Evolutionary conservation across 331 rosid species (phyloP), one percentile per base, ranked within the genome.

Genomic region (Dryas integrifolia): DNA sequence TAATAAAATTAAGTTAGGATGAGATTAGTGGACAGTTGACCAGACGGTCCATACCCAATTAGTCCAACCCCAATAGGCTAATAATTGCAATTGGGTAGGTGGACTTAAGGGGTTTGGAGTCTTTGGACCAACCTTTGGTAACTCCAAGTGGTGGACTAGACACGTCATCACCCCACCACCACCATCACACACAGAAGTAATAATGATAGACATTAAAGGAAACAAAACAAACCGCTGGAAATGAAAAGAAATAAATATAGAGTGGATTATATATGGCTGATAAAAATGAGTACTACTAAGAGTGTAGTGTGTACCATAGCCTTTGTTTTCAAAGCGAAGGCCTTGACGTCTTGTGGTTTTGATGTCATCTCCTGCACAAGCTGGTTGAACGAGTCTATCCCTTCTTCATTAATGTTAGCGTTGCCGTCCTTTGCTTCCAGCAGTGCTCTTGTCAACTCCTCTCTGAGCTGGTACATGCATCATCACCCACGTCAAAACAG

Each of bases 311-410:
- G 60, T 85, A 92, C 98, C 98, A 87, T 85, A 61, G 96, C 93
- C 80, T 90, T 92, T 70, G 92, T 92, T 88, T 82, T 83, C 83
- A 87, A 88, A 71, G 92, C 98, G 82, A 92, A 92, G 51, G 89
- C 86, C 75, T 82, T 85, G 41, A 92, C 77, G 81, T 88, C 96
- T 67, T 85, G 89, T 41, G 61, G 78, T 26, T 80, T 86, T 5
- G 88, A 80, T 30, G 84, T 77, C 83, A 90, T 81, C 63, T 88
- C 97, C 69, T 78, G 85, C 53, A 92, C 93, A 76, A 92, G 96
- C 72, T 92, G 87, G 76, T 88, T 81, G 83, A 92, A 90, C 15
- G 98, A 90, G 67, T 70, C 88, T 3, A 77, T 81, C 59, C 82
- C 90, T 72, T 69, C 73, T 60, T 86, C 92, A 6, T 80, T 35